Evolutionary conservation across 2,329 filamentous ascomycete genomes (phyloP).

Genomic region (Cordyceps fumosorosea): DNA sequence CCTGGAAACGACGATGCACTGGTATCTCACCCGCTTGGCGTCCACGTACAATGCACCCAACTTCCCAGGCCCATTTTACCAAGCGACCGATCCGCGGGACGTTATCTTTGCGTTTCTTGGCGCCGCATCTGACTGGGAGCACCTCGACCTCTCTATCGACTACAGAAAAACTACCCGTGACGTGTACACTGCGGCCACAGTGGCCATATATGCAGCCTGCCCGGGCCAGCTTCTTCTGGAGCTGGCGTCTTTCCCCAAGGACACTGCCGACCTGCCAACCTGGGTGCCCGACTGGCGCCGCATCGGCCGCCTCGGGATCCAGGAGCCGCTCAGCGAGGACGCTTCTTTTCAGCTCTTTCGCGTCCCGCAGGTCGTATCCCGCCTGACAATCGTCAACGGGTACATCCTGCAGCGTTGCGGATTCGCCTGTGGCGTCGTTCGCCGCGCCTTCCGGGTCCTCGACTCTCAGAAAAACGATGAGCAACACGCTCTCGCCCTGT

Average conservation of each 20-base stretch:
- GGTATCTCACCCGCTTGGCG: background rate
- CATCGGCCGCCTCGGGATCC: background rate
- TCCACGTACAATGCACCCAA: background rate
- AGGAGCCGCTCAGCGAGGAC: background rate
- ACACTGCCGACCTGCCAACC: background rate
- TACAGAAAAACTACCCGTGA: background rate
- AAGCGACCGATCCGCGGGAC: background rate
- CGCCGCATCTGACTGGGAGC: background rate
- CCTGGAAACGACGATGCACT: background rate
- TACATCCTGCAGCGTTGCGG: background rate
- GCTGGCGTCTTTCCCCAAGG: background rate
- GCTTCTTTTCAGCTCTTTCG: background rate
- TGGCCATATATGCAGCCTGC: background rate
- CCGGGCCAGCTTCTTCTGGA: background rate
- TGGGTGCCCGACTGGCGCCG: constrained; percentile 5
- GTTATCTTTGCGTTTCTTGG: constrained; percentile 4
- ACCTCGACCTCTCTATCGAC: background rate
- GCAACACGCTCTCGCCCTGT: background rate
- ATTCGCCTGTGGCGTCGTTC: background rate
- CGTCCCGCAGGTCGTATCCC: background rate
- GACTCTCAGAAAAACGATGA: background rate
- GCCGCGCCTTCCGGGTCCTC: background rate
- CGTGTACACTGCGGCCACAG: constrained; percentile 1
- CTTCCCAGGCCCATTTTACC: background rate
- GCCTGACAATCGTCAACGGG: background rate